Conservation (phyloP, 2,329 filamentous ascomycete species). For the Tolypocladium tropicale region DNA sequence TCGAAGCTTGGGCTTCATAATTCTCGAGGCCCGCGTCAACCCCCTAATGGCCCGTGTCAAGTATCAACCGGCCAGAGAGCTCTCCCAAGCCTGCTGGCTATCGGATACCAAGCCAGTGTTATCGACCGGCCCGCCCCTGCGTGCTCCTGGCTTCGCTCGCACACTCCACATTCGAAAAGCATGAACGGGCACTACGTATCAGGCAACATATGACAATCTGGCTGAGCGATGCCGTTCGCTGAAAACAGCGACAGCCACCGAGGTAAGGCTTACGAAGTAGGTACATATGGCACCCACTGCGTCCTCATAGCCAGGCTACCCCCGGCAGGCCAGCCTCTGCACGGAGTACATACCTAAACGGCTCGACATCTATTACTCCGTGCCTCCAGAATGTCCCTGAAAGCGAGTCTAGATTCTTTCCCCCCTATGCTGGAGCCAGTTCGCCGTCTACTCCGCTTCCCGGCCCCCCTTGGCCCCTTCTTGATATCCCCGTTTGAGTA, state of each 20-base stretch:
- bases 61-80: not conserved
- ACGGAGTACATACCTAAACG: not conserved
- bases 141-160: too few species aligned
- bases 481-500: too few species aligned
- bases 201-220: not conserved
- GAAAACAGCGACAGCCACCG: not conserved
- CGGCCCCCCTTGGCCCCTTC: too few species aligned
- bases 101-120: not conserved
- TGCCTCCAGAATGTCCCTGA: too few species aligned
- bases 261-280: too few species aligned
- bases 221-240: not conserved
- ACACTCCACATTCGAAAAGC: not conserved
- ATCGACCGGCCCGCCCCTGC: too few species aligned
- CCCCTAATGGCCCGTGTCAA: not conserved
- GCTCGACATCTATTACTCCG: not conserved
- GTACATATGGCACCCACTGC: too few species aligned
- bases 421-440: not conserved
- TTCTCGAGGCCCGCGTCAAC: not conserved
- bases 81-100: not conserved
- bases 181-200: not conserved
- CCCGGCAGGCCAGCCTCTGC: not conserved
- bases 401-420: not conserved
- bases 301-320: too few species aligned
- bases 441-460: not conserved
- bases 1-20: not conserved